Evolutionary conservation across 1,284 basidiomycete genomes (phyloP).

Genomic region (Moesziomyces sp.): DNA sequence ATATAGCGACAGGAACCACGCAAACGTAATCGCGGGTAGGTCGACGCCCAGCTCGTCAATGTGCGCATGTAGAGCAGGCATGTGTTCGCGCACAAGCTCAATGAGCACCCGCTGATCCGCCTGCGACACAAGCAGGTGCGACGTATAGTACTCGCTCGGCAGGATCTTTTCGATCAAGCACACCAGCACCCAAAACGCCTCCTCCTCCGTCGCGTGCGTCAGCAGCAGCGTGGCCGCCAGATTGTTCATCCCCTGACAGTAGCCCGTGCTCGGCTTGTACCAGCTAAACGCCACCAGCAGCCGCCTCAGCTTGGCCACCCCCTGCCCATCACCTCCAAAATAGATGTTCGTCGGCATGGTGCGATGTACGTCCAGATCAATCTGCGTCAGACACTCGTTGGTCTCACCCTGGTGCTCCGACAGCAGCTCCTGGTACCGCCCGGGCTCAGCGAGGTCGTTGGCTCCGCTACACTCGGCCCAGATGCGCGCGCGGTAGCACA

Average conservation of each 20-base stretch:
- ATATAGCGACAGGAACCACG: conserved; percentile 96
- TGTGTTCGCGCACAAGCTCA: conserved; percentile 82
- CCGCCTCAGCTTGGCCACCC: conserved; percentile 88
- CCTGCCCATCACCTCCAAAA: conserved; percentile 93
- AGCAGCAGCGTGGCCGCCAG: conserved; percentile 91
- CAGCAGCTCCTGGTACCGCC: conserved; percentile 86
- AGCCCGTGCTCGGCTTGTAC: conserved; percentile 70
- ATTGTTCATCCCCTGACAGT: conserved; percentile 82
- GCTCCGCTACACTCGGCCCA: conserved; percentile 94
- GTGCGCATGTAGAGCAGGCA: conserved; percentile 81
- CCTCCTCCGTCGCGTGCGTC: conserved; percentile 91
- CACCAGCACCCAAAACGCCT: conserved; percentile 94
- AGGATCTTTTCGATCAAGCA: conserved; percentile 75
- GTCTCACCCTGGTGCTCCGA: conserved; percentile 73
- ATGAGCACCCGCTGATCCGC: conserved; percentile 91
- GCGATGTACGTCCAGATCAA: conserved; percentile 86
- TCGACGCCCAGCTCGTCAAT: conserved; percentile 85
- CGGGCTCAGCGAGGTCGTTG: conserved; percentile 89
- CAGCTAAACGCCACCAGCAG: conserved; percentile 91
- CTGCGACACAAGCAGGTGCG: conserved; percentile 76
- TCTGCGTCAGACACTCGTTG: conserved; percentile 78
- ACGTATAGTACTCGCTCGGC: conserved; percentile 69
- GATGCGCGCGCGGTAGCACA: conserved; percentile 82
- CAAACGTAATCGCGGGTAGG: conserved; percentile 92
- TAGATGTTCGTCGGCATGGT: conserved; percentile 93